Evolutionary conservation across 2,329 filamentous ascomycete species (phyloP).

Genomic region (Dactylellina haptotyla): DNA sequence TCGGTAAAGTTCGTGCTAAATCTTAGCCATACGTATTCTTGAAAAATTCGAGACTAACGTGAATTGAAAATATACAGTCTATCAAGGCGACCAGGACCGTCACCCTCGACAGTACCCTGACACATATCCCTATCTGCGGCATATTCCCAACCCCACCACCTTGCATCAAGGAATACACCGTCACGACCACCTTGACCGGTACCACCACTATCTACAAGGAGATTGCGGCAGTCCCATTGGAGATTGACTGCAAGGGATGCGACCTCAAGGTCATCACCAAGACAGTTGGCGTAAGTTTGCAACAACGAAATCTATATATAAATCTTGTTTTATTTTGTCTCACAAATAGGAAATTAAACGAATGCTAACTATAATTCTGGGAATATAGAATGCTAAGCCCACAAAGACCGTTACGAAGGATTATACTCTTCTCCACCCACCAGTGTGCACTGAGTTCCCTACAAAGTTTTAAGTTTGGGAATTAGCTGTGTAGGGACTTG

Average conservation of each 20-base stretch:
- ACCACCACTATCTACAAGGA: conserved; percentile 30
- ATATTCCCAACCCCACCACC: not conserved
- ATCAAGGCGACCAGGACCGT: conserved; percentile 11
- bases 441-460: conserved; percentile 6
- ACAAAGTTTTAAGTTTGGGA: not conserved
- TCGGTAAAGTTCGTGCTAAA: not conserved
- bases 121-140: conserved; percentile 5
- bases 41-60: too few relatives aligned
- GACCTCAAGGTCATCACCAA: conserved; percentile 13
- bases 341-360: too few relatives aligned
- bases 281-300: conserved; percentile 9
- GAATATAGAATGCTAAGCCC: not conserved
- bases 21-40: not conserved
- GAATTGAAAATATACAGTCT: not conserved
- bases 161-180: conserved; percentile 13
- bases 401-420: conserved; percentile 1
- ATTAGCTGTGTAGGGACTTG: too few relatives aligned
- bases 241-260: conserved; percentile 36
- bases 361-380: too few relatives aligned
- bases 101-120: not conserved
- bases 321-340: too few relatives aligned
- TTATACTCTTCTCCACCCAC: conserved; percentile 8
- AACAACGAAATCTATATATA: not conserved
- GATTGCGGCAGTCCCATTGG: conserved; percentile 14
- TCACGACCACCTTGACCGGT: conserved; percentile 25